Evolutionary conservation across 176 grass and related monocot genomes (phyloP), one percentile per base, ranked within the genome.

Genomic region (Poa pratensis): DNA sequence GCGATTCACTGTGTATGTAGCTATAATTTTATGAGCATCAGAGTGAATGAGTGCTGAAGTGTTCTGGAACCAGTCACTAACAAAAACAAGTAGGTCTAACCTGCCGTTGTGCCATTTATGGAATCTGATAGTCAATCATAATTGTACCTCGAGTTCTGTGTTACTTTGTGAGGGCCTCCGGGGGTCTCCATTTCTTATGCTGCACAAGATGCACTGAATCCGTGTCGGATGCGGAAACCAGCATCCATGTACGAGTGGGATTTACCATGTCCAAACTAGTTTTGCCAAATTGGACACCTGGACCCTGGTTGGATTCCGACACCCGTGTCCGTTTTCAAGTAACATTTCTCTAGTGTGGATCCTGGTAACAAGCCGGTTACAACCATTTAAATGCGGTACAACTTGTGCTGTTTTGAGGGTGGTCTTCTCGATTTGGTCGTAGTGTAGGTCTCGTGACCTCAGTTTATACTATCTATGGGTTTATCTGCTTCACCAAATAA

Each of bases 81-180:
- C 12, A 5, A 48, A 45, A 74, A 61, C 18, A 32, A 35, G 14
- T 62, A 42, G 8, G 23, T 85, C 42, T 55, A 57, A 40, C 49
- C 26, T 64, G 18, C 15, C 55, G 49, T 84, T 85, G 19, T 64
- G 18, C 15, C 55, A 60, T 84, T 85, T 27, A 28, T 61, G 43
- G 19, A 5, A 64, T 73, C 5, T 62, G 11, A 9, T 35, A 40
- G 20, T 42, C 5, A 39, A 28, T 30, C 12, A n/a, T 27, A 53
- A 5, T 2, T 73, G 1, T 49, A 32, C 48, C 1, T 75, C 22
- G 0, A 24, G n/a, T 16, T 7, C 5, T 1, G 40, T 73, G n/a
- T 46, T 46, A 15, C 69, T 46, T 46, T 0, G 46, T 49, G 12
- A 48, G 69, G n/a, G n/a, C n/a, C n/a, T n/a, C n/a, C n/a, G n/a